A percentile compares a stretch with the other conserved stretches of the same genome.
Conservation (phyloP, 345 rosid genomes). For the Brassica nigra region DNA sequence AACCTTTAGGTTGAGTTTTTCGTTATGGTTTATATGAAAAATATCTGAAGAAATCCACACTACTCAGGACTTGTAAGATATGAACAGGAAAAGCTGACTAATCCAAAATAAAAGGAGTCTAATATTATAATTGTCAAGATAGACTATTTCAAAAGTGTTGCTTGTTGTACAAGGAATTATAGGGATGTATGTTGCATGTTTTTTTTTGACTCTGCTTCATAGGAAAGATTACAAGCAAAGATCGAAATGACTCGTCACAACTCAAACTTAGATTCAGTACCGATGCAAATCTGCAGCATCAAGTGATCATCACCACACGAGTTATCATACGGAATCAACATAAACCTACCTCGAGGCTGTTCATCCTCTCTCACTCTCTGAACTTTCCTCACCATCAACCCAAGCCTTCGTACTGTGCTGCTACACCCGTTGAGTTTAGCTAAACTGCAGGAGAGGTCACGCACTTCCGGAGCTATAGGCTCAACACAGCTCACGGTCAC, state of each 20-base stretch:
- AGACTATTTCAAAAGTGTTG: no score
- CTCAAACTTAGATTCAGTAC: neutral
- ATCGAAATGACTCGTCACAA: neutral
- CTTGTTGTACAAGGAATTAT: no score
- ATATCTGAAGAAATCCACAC: no score
- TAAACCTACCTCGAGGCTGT: neutral
- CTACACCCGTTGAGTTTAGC: neutral
- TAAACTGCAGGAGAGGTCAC: neutral
- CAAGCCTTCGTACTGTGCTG: neutral
- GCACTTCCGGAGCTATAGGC: neutral
- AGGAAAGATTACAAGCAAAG: no score
- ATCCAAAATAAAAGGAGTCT: no score
- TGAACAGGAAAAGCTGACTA: no score
- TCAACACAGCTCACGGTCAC: neutral
- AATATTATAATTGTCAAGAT: no score
- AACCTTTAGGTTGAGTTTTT: no score
- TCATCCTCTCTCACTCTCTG: neutral
- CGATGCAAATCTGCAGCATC: neutral
- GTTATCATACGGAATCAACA: neutral
- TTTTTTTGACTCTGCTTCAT: no score
- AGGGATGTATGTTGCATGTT: no score
- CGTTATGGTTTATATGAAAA: no score
- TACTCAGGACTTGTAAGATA: no score
- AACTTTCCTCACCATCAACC: neutral
- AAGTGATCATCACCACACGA: neutral